These are phyloP conservation scores for Amanita polypyramis DNA, from an alignment of 768 basidiomycete genomes.

Conservation along the genomic window DNA sequence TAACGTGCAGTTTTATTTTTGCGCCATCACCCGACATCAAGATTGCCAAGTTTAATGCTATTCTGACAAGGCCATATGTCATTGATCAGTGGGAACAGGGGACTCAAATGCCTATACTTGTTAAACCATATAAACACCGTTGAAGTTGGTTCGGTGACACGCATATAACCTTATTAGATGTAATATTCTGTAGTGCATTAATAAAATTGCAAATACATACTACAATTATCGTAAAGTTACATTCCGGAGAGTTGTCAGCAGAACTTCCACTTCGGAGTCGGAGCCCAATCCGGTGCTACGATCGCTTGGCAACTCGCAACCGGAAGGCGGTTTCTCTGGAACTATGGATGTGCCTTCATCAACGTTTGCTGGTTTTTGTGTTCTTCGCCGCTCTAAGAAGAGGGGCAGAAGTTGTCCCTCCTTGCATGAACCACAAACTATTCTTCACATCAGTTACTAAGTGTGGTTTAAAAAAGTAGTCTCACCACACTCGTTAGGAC, in stretches of 20 bases:
- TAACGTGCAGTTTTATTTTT: conserved; percentile 37
- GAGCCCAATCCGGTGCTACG: conserved; percentile 12
- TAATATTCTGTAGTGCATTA: not conserved
- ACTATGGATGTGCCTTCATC: conserved; percentile 21
- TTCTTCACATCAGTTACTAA: not conserved
- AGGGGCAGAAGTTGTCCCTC: conserved; percentile 47
- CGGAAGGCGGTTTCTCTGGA: conserved; percentile 4
- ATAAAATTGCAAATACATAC: not conserved
- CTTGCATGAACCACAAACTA: conserved; percentile 62
- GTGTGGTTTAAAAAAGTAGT: not conserved
- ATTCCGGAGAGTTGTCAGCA: conserved; percentile 17
- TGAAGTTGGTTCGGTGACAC: not conserved
- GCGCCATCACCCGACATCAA: conserved; percentile 25
- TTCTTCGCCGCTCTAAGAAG: conserved; percentile 31
- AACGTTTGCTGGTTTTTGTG: conserved; percentile 23
- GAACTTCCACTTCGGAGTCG: conserved; percentile 20
- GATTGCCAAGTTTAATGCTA: conserved; percentile 37
- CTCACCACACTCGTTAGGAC: conserved; percentile 52
- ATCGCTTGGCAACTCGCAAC: not conserved
- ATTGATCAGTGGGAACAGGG: conserved; percentile 28
- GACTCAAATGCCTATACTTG: conserved; percentile 29
- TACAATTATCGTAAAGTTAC: not conserved
- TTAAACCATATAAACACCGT: conserved; percentile 12
- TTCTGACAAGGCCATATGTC: conserved; percentile 40
- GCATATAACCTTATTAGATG: not conserved